Percentiles rank a stretch among this genome's conserved stretches.
These are phyloP conservation scores for Gnetum montanum DNA, from an alignment of 75 land plant species.

Conservation along the genomic window DNA sequence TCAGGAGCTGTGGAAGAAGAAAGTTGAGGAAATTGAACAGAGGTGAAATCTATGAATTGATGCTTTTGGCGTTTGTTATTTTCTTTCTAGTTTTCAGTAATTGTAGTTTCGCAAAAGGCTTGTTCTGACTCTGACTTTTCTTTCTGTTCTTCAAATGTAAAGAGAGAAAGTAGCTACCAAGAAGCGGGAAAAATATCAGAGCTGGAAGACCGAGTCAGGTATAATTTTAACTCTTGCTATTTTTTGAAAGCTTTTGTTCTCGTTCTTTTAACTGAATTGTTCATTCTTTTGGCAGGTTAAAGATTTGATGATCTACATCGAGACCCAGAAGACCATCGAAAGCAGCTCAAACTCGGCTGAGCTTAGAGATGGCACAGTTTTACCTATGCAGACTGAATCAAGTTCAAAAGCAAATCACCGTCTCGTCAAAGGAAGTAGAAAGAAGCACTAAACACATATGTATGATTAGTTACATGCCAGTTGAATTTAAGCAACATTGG, in stretches of 20 bases:
- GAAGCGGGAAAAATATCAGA: constrained; percentile 51
- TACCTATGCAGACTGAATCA: constrained; percentile 20
- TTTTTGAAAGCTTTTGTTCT: not conserved
- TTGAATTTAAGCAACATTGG: no score
- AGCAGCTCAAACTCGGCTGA: constrained; percentile 23
- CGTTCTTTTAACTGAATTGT: not conserved
- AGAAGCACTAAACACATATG: constrained; percentile 6
- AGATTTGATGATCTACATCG: constrained; percentile 42
- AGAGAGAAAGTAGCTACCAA: constrained; percentile 41
- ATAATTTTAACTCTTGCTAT: not conserved
- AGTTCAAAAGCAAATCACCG: constrained; percentile 1
- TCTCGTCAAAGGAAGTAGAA: constrained; percentile 7
- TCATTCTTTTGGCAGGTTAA: constrained; percentile 23
- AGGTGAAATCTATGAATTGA: constrained; percentile 33
- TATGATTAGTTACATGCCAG: no score
- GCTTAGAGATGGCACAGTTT: constrained; percentile 30
- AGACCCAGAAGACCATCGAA: constrained; percentile 36
- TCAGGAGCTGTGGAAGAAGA: constrained; percentile 66
- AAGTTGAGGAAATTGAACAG: constrained; percentile 52
- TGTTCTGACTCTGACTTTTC: not conserved
- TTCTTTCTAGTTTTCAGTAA: not conserved
- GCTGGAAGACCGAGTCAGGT: constrained; percentile 65
- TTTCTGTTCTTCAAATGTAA: constrained; percentile 6
- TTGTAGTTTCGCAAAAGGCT: not conserved
- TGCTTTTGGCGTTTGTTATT: constrained; percentile 6